Evolutionary conservation across 805 yeast genomes (phyloP), one percentile per base, ranked within the genome.

Genomic region (Pichia nanzhaoensis): DNA sequence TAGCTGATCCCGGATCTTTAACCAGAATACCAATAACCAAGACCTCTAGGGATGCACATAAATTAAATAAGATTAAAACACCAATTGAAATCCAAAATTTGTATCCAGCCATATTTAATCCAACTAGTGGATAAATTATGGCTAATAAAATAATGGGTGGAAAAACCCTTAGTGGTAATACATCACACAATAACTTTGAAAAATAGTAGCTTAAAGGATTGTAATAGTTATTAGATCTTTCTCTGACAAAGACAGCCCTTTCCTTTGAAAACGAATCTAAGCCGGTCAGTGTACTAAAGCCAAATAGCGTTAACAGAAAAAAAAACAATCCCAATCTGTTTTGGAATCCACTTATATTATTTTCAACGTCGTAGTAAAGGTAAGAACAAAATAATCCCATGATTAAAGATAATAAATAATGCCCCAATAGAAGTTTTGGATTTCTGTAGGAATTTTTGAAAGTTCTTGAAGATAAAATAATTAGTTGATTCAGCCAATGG

Each of bases 301-400:
- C 99, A 69, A 93, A 90, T 56, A 90, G 76, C 3, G 98, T 87
- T 49, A 93, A 70, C 42, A 90, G 66, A 63, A 93, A 93, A 70
- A 93, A 91, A 65, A 93, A 93, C 48, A 93, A 69, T 0, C 99
- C 99, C 52, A 93, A 71, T 55, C 99, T 74, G 64, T 93, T 93
- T 63, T 93, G 99, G 70, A 93, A 93, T 0, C 99, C 99, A 56
- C 95, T 81, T 45, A 93, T 91, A 61, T 91, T 96, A 59, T 88
- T 84, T 35, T 80, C 70, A 21, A 91, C 80, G 57, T 88, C 73
- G 65, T 82, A 91, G 63, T 93, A 93, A 34, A 93, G 69, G 41
- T 77, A 77, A 0, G 98, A 96, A 64, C 96, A 82, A 64, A 91
- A 84, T 4, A 80, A 58, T 1, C 95, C 96, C 63, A 91, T 77